Percentiles rank a stretch among this genome's conserved stretches.
phyloP scores from a whole-genome alignment of 2,329 filamentous ascomycete genomes.

The Rutstroemia sydowiana region DNA sequence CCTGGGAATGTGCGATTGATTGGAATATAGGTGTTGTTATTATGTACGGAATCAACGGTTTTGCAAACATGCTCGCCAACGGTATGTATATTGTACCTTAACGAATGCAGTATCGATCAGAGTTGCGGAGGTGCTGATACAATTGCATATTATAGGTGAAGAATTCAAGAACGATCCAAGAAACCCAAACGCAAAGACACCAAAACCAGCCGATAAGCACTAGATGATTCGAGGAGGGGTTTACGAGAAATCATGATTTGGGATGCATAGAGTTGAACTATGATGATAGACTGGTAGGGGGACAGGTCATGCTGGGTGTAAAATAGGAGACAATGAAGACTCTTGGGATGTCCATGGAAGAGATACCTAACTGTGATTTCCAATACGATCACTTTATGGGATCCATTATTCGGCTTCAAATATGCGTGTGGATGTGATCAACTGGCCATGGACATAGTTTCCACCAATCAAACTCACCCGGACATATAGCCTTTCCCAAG shows the following conservation, averaged over 20 bases:
- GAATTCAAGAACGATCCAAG: conserved; percentile 97
- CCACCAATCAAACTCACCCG: too few species aligned
- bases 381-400: too few species aligned
- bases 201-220: conserved; percentile 27
- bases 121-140: conserved; percentile 12
- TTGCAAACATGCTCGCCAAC: conserved; percentile 67
- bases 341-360: neutral
- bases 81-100: conserved; percentile 51
- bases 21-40: conserved; percentile 65
- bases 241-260: neutral
- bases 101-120: neutral
- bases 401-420: too few species aligned
- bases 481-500: too few species aligned
- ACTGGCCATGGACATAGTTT: too few species aligned
- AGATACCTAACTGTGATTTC: too few species aligned
- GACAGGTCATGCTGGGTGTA: neutral
- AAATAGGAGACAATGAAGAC: conserved; percentile 7
- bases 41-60: conserved; percentile 84
- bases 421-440: too few species aligned
- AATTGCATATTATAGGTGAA: conserved; percentile 51
- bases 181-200: conserved; percentile 54
- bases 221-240: conserved; percentile 12
- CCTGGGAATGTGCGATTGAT: conserved; percentile 14
- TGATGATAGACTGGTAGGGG: neutral
- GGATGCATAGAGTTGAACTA: conserved; percentile 3